Evolutionary conservation across 306 rosid genomes (phyloP).

Genomic region (Lupinus albus): DNA sequence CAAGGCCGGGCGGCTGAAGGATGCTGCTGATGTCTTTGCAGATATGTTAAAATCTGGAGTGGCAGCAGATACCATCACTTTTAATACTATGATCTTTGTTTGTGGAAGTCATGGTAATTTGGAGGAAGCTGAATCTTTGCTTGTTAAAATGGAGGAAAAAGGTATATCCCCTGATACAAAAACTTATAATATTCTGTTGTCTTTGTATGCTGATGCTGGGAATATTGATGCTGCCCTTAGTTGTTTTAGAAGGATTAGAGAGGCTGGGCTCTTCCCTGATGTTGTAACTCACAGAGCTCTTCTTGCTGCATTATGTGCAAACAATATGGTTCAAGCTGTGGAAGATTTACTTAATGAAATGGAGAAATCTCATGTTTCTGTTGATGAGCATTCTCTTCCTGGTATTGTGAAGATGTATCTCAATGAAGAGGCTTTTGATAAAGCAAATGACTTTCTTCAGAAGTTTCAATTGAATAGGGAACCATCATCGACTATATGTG

Average conservation of each 20-base stretch:
- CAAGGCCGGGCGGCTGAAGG: constrained; percentile 78
- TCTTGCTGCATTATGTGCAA: constrained; percentile 61
- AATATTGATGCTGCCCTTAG: constrained; percentile 64
- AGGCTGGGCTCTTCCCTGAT: constrained; percentile 78
- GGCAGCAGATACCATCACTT: constrained; percentile 73
- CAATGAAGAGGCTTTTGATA: constrained; percentile 57
- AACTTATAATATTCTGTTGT: constrained; percentile 76
- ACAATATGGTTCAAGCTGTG: constrained; percentile 68
- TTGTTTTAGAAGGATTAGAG: constrained; percentile 66
- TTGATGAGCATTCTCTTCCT: constrained; percentile 73
- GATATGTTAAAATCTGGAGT: constrained; percentile 87
- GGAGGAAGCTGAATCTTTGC: constrained; percentile 80
- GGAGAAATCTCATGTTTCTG: constrained; percentile 52
- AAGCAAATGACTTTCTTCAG: constrained; percentile 55
- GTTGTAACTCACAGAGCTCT: constrained; percentile 73
- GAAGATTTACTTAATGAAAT: constrained; percentile 69
- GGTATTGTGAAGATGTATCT: constrained; percentile 75
- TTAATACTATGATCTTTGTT: constrained; percentile 80
- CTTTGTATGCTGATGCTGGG: constrained; percentile 73
- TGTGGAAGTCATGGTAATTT: constrained; percentile 85
- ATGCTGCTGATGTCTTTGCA: constrained; percentile 77
- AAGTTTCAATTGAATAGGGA: constrained; percentile 50
- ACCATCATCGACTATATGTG: constrained; percentile 56
- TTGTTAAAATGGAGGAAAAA: constrained; percentile 79
- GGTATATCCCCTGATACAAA: constrained; percentile 74